phyloP scores from a whole-genome alignment of 768 basidiomycete genomes.

The Candolleomyces aberdarensis region DNA sequence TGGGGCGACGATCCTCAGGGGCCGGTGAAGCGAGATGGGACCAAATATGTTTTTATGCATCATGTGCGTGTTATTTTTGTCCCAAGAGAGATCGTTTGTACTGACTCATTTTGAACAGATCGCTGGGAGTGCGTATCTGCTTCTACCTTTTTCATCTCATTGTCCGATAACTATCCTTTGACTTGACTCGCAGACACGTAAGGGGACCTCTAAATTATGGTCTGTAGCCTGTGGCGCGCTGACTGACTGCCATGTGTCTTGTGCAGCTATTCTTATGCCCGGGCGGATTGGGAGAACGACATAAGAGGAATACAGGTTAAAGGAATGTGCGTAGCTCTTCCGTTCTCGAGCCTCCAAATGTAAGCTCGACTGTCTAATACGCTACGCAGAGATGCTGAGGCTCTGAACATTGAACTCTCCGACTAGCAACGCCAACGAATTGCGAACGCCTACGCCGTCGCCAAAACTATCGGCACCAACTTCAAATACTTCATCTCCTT shows the following conservation, averaged over 20 bases:
- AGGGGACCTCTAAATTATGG: background rate
- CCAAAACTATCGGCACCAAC: slow-evolving; percentile 32
- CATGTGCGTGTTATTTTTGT: slow-evolving; percentile 30
- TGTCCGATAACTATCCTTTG: background rate
- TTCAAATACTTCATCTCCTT: slow-evolving; percentile 59
- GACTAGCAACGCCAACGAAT: slow-evolving; percentile 49
- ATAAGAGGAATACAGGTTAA: slow-evolving; percentile 29
- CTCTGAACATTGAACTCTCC: slow-evolving; percentile 60
- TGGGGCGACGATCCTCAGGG: slow-evolving; percentile 17
- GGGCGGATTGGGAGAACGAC: slow-evolving; percentile 39
- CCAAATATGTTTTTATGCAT: slow-evolving; percentile 52
- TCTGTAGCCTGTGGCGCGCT: too few relatives aligned
- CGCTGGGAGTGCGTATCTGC: slow-evolving; percentile 42
- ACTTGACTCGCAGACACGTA: background rate
- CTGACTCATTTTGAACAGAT: slow-evolving; percentile 32
- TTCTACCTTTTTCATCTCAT: background rate
- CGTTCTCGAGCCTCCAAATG: slow-evolving; percentile 16
- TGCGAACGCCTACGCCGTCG: slow-evolving; percentile 49
- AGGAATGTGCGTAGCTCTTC: slow-evolving; percentile 28
- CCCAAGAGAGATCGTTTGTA: too few relatives aligned
- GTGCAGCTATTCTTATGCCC: slow-evolving; percentile 36
- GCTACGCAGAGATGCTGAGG: slow-evolving; percentile 55
- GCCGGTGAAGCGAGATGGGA: slow-evolving; percentile 36
- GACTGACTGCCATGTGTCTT: background rate
- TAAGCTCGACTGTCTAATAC: slow-evolving; percentile 8